These are phyloP conservation scores for Hymenochaete sp. DNA, from an alignment of 1,284 basidiomycete genomes.

Conservation along the genomic window DNA sequence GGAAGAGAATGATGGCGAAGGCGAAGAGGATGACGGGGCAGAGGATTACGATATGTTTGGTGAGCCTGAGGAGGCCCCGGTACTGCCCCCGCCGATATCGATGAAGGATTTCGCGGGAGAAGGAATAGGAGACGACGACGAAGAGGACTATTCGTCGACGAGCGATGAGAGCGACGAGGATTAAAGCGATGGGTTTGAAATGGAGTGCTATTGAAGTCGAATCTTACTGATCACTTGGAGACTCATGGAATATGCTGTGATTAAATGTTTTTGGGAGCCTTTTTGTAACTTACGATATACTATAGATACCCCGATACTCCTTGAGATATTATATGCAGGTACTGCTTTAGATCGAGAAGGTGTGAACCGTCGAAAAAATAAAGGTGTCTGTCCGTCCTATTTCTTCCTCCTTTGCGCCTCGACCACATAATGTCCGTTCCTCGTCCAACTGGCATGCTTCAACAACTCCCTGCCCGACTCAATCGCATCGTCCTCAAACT, in stretches of 20 bases:
- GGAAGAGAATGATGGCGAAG: constrained; percentile 18
- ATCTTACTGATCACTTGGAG: too few species aligned
- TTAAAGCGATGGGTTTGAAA: too few species aligned
- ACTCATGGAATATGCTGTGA: too few species aligned
- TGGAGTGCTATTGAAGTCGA: too few species aligned
- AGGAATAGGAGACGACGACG: constrained; percentile 32
- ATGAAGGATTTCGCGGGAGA: constrained; percentile 36
- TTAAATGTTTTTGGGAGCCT: too few species aligned
- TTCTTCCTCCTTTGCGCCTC: constrained; percentile 32
- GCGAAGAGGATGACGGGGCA: constrained; percentile 12
- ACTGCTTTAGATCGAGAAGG: too few species aligned
- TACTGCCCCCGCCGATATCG: constrained; percentile 37
- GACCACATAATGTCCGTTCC: constrained; percentile 37
- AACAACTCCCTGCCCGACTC: constrained; percentile 38
- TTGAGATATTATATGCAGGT: too few species aligned
- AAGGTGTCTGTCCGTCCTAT: too few species aligned
- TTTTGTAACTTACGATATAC: too few species aligned
- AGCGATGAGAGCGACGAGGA: constrained; percentile 65
- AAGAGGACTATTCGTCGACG: constrained; percentile 48
- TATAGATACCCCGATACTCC: too few species aligned
- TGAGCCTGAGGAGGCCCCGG: constrained; percentile 23
- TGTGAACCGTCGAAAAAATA: too few species aligned
- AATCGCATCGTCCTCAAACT: constrained; percentile 23
- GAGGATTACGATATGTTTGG: constrained; percentile 32
- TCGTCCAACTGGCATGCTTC: constrained; percentile 39